phyloP scores from a whole-genome alignment of 2,329 filamentous ascomycete species.

The Diaporthe sp. region DNA sequence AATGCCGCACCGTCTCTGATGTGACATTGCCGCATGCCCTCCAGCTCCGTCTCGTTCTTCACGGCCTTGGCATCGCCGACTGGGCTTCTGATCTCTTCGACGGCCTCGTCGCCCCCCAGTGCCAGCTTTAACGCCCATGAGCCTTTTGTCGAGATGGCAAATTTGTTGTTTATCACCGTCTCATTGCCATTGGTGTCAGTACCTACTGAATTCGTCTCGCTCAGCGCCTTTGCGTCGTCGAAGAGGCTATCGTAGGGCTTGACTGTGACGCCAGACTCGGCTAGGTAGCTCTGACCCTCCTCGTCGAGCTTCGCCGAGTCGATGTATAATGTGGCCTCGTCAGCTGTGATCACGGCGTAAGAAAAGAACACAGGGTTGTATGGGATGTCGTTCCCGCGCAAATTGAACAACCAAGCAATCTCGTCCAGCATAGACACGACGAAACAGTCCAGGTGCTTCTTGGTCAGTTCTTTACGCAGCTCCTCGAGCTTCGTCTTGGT shows the following conservation, averaged over 20 bases:
- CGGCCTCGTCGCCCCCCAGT: constrained; percentile 84
- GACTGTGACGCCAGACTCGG: constrained; percentile 75
- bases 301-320: constrained; percentile 80
- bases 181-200: constrained; percentile 36
- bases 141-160: constrained; percentile 86
- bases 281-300: constrained; percentile 76
- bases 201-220: constrained; percentile 49
- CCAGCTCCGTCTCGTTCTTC: constrained; percentile 90
- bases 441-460: constrained; percentile 88
- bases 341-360: constrained; percentile 87
- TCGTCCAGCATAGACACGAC: constrained; percentile 96
- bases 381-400: constrained; percentile 93
- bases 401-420: constrained; percentile 98
- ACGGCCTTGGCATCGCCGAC: constrained; percentile 92
- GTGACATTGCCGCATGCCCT: constrained; percentile 94
- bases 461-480: constrained; percentile 89
- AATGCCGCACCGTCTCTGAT: constrained; percentile 92
- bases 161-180: constrained; percentile 65
- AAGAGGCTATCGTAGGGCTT: constrained; percentile 88
- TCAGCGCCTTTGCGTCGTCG: constrained; percentile 76
- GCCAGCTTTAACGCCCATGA: constrained; percentile 93
- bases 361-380: constrained; percentile 99
- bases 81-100: constrained; percentile 88
- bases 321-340: constrained; percentile 82
- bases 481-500: constrained; percentile 86